Evolutionary conservation across 129 eudicot species (phyloP), one percentile per base, ranked within the genome.

Genomic region (Oenanthe sinensis): DNA sequence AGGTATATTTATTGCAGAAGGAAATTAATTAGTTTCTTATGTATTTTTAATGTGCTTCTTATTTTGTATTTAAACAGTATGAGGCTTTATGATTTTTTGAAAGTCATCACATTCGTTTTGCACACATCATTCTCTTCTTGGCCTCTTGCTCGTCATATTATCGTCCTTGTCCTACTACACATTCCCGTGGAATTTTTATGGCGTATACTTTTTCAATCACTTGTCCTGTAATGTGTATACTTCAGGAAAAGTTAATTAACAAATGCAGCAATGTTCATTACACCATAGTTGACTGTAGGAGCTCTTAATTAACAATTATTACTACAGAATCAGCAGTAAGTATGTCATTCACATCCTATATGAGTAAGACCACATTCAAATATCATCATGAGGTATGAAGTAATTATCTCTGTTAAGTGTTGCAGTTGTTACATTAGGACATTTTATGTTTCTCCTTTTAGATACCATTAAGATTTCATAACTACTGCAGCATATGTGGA

Each of bases 1-100:
- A 92, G 96, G 97, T 88, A 81, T 75, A 30, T 75, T 71, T 47
- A 76, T 62, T 26, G 46, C 55, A 33, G 43, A 82, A 45, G 82
- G 22, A 39, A 26, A 47, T 28, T 36, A 74, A 10, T 17, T 15
- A 54, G 68, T 44, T 50, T 36, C 68, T 44, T 48, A 14, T 39
- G 54, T n/a, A 48, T 22, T 46, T 15, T 39, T 39, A 5, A 39
- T 3, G 42, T 39, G 42, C 42, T 39, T 39, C 42, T 39, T 71
- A 4, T 19, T 45, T 62, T 26, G 75, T 79, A 50, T 26, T 7
- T 71, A 40, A 75, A 48, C 42, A 71, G 60, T 16, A 39, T 79
- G 54, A 48, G 48, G 24, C 37, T 24, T 46, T 40, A 17, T 39
- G 37, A 36, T 70, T 19, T 37, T 30, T 42, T 71, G 30, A 42